Base-by-base conservation (phyloP, 768 basidiomycete genomes). In the Podaxis sp. region DNA sequence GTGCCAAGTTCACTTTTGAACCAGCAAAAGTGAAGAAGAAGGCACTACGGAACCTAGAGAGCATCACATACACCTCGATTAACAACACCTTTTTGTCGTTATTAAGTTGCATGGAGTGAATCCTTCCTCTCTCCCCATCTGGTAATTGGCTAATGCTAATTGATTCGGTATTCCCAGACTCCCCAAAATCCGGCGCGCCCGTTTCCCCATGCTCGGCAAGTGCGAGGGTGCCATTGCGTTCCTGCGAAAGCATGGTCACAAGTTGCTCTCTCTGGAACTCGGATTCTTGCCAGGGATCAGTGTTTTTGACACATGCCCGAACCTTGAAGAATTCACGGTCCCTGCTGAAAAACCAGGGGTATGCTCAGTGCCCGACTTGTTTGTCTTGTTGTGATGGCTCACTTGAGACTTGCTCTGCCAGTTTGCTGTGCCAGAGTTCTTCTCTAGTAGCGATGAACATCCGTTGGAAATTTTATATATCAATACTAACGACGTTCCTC, bases 401-500 rank as follows among this genome's bases (percentile, higher is more conserved):
- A 44, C n/a, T 44, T 7, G n/a, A 7, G 14, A 6, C 42, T n/a
- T 44, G 14, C 10, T 23, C 2, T 5, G 4, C 7, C 18, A 59
- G 57, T 59, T 38, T n/a, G 57, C 47, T 14, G 48, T 50, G 7
- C 48, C 57, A 10, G 57, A 59, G 21, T 59, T 59, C 27, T 59
- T 59, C 25, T 59, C 35, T 13, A 59, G 57, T 50, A 59, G 23
- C 27, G 37, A 59, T 7, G 48, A 50, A 23, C 57, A 59, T 27
- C 48, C 57, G 16, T 32, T 59, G 23, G 25, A 40, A 40, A 4
- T 1, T 5, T 23, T 59, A 14, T 36, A 40, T 36, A 51, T 59
- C 14, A 59, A 51, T 21, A 50, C 36, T 1, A 5, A 16, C 4
- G 50, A 42, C 18, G 57, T 51, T 16, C 25, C 37, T 38, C 48